Evolutionary conservation across 23 red algal species (phyloP), one percentile per base, ranked within the genome.

Genomic region (Gracilaria caudata): DNA sequence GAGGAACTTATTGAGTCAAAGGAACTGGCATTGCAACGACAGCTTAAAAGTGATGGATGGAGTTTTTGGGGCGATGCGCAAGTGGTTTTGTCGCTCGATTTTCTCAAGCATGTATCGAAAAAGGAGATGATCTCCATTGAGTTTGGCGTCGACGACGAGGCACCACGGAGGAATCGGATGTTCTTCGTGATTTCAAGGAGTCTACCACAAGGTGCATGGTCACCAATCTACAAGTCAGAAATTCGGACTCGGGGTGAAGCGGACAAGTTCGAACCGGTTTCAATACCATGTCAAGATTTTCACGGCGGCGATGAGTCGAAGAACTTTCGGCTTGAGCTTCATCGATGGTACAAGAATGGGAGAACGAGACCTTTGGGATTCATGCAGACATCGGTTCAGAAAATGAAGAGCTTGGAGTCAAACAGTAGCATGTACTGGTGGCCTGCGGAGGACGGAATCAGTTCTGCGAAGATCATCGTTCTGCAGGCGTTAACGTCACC

Each of bases 311-410:
- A 86, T 86, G 68, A 68, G 36, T 57, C 44, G 23, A 86, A 59
- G 44, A 68, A 68, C 32, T 74, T 86, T 46, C 65, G 82, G 3
- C 51, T 86, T 41, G 82, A 86, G 45, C 46, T 86, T 12, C 68
- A 74, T 33, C 82, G 82, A 4, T 70, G 64, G 63, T 86, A 86
- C 68, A 86, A 86, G 68, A 86, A 86, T 75, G 82, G 82, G 1
- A 86, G 41, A 56, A 76, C 51, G 24, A 74, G 64, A 38, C 41
- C 45, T 65, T 64, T 86, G 28, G 82, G 82, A 0, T 86, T 86
- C 44, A 73, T 86, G 46, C 82, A 86, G 68, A 86, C 82, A 4
- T 51, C 44, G 10, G 16, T 86, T 4, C 45, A 73, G 26, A 86
- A 86, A 44, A 17, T 86, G 64, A 56, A 54, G 47, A 58, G 37